Conservation (phyloP, 108 stramenopile species). For the Stephanodiscus triporus region DNA sequence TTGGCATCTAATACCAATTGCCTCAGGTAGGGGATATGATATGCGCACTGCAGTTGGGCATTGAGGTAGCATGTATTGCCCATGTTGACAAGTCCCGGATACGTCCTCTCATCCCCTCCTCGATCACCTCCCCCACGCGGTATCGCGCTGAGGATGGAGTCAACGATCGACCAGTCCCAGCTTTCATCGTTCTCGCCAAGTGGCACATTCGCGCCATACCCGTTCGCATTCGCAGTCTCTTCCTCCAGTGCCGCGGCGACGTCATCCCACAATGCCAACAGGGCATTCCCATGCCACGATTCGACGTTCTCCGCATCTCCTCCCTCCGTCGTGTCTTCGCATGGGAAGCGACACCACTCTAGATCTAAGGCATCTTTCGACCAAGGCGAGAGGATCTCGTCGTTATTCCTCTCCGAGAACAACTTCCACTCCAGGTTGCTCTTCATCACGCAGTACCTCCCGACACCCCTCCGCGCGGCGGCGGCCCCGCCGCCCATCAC, state of each 20-base stretch:
- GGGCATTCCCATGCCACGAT: background rate
- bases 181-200: background rate
- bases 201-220: background rate
- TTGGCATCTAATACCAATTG: constrained; percentile 45
- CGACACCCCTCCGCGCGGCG: background rate
- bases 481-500: background rate
- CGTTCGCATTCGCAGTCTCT: background rate
- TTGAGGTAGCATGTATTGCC: constrained; percentile 89
- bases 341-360: background rate
- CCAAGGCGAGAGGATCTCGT: background rate
- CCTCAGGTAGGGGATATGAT: constrained; percentile 76
- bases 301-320: background rate
- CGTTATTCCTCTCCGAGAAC: background rate
- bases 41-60: constrained; percentile 84
- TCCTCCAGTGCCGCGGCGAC: constrained; percentile 11
- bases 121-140: constrained; percentile 38
- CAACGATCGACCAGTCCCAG: constrained; percentile 4
- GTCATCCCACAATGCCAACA: background rate
- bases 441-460: background rate
- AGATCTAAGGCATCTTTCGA: background rate
- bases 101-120: background rate
- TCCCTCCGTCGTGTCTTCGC: constrained; percentile 1
- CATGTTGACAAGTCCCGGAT: constrained; percentile 67
- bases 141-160: constrained; percentile 24
- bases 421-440: background rate